These are phyloP conservation scores for Jatropha multifida DNA, from an alignment of 441 rosid species.

Conservation along the genomic window DNA sequence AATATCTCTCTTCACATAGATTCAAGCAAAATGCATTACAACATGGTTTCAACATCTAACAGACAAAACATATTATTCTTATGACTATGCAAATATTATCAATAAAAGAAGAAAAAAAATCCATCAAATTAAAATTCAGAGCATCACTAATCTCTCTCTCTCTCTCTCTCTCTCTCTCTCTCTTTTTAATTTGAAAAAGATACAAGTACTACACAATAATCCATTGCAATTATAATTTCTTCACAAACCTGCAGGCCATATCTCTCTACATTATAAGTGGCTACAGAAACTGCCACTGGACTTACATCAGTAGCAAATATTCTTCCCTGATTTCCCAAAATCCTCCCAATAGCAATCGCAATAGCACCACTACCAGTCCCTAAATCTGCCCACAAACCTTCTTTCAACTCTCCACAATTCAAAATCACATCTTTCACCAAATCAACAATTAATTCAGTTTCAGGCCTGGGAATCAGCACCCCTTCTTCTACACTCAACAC, in stretches of 20 bases:
- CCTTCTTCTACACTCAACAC: constrained; percentile 88
- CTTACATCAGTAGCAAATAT: constrained; percentile 83
- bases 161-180: neutral
- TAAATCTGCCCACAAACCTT: constrained; percentile 73
- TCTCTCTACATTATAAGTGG: constrained; percentile 63
- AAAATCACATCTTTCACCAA: constrained; percentile 48
- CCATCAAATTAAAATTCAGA: neutral
- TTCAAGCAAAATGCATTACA: no score
- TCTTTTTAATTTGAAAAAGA: neutral
- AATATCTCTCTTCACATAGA: no score
- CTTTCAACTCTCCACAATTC: constrained; percentile 30
- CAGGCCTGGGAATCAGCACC: constrained; percentile 88
- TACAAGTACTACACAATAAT: neutral
- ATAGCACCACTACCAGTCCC: constrained; percentile 84
- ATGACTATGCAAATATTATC: neutral
- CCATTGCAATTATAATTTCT: neutral
- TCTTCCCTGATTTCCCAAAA: constrained; percentile 47
- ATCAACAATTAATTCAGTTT: constrained; percentile 77
- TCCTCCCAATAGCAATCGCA: constrained; percentile 62
- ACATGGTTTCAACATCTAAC: neutral
- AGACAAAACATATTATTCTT: neutral
- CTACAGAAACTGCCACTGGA: constrained; percentile 56
- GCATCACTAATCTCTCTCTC: neutral
- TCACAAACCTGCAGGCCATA: constrained; percentile 63
- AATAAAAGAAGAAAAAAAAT: neutral